A percentile compares a stretch with the other conserved stretches of the same genome.
These are phyloP conservation scores for Tricholomella constricta DNA, from an alignment of 768 basidiomycete species.

Conservation along the genomic window DNA sequence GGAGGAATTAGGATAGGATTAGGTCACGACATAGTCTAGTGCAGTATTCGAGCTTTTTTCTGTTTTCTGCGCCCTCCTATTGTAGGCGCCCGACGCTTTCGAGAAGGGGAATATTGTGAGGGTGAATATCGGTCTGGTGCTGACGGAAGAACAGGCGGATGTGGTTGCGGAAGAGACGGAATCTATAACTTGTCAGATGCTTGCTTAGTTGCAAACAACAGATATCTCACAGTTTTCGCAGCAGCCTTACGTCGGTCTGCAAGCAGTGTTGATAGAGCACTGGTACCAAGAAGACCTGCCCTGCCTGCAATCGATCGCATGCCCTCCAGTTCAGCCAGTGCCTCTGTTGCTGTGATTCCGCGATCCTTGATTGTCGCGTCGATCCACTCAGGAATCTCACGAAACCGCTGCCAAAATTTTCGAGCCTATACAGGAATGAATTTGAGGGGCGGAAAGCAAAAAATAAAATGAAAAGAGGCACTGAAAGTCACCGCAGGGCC, in stretches of 20 bases:
- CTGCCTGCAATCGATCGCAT: not conserved
- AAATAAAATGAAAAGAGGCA: not conserved
- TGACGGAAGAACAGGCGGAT: no score
- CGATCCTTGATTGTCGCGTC: not conserved
- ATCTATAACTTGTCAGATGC: no score
- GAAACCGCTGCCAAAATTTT: not conserved
- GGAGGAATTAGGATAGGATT: no score
- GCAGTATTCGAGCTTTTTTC: no score
- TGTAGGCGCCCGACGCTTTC: no score
- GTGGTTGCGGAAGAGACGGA: no score
- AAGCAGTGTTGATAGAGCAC: not conserved
- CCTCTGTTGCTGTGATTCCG: not conserved
- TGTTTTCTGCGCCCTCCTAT: no score
- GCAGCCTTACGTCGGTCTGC: not conserved
- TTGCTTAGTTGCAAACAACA: no score
- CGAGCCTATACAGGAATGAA: not conserved
- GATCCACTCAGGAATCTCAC: not conserved
- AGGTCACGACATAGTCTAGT: no score
- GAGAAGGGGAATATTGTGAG: no score
- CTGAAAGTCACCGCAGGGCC: not conserved
- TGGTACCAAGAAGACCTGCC: not conserved
- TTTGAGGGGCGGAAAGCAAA: not conserved
- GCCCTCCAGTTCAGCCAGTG: not conserved
- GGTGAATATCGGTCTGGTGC: no score
- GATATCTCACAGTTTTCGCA: not conserved